phyloP scores from a whole-genome alignment of 768 basidiomycete genomes.

The Mycena olivaceomarginata region DNA sequence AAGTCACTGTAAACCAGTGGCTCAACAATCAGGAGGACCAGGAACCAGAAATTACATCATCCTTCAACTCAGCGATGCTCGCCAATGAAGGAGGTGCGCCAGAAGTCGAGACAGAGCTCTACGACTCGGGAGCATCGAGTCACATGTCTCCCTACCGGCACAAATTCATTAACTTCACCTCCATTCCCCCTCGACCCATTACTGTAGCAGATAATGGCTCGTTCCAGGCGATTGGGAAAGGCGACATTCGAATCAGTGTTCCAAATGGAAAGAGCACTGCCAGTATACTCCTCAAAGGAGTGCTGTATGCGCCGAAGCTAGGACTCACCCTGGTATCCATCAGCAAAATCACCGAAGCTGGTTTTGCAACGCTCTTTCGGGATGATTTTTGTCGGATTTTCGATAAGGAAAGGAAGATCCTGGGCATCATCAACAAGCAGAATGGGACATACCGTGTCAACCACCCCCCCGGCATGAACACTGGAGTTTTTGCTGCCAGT shows the following conservation, averaged over 20 bases:
- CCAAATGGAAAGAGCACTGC: conserved; percentile 47
- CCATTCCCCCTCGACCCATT: conserved; percentile 52
- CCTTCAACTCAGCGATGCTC: conserved; percentile 22
- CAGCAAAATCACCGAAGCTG: conserved; percentile 41
- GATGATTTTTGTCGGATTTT: conserved; percentile 50
- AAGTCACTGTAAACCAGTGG: conserved; percentile 25
- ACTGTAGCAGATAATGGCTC: conserved; percentile 53
- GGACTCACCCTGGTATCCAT: conserved; percentile 52
- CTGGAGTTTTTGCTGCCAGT: neutral
- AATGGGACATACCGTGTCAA: conserved; percentile 39
- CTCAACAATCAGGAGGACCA: conserved; percentile 29
- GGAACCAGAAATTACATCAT: conserved; percentile 17
- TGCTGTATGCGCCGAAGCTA: conserved; percentile 55
- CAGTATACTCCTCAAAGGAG: conserved; percentile 52
- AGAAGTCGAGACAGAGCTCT: conserved; percentile 49
- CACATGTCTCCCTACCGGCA: conserved; percentile 59
- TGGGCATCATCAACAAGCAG: conserved; percentile 32
- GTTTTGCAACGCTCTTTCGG: conserved; percentile 48
- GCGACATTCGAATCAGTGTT: conserved; percentile 50
- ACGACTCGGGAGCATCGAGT: conserved; percentile 59
- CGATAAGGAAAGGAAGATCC: conserved; percentile 20
- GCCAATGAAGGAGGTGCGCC: conserved; percentile 21
- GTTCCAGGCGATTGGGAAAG: conserved; percentile 47
- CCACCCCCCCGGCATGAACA: neutral
- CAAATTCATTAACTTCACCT: conserved; percentile 52